phyloP scores from a whole-genome alignment of 805 yeast genomes.

The Helenozyma baotianmanensis region DNA sequence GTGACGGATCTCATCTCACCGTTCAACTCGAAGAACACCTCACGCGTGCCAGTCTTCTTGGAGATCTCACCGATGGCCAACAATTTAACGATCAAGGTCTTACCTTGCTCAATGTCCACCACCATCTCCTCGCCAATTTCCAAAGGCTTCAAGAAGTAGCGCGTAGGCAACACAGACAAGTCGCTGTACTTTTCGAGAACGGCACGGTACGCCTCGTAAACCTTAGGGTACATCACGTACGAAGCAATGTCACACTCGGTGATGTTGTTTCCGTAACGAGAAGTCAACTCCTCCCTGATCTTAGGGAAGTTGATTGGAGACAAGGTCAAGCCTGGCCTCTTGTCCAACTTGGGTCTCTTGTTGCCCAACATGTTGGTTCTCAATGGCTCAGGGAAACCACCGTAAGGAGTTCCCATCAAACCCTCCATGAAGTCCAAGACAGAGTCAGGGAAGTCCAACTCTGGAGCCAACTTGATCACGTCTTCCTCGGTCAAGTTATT shows the following conservation, averaged over 20 bases:
- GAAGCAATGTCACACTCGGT: slow-evolving; percentile 90
- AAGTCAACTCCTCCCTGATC: slow-evolving; percentile 66
- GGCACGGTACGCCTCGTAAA: slow-evolving; percentile 81
- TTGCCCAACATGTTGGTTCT: slow-evolving; percentile 86
- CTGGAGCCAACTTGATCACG: slow-evolving; percentile 79
- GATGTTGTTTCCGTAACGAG: slow-evolving; percentile 69
- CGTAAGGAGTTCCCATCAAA: slow-evolving; percentile 98
- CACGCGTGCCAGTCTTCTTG: slow-evolving; percentile 82
- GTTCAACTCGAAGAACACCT: slow-evolving; percentile 95
- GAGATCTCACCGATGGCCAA: slow-evolving; percentile 91
- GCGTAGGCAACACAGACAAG: slow-evolving; percentile 88
- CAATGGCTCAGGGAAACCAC: slow-evolving; percentile 99
- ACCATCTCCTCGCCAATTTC: slow-evolving; percentile 82
- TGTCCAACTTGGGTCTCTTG: slow-evolving; percentile 84
- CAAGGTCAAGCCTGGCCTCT: slow-evolving; percentile 89
- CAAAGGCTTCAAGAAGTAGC: slow-evolving; percentile 84
- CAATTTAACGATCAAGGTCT: slow-evolving; percentile 82
- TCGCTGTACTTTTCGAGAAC: slow-evolving; percentile 79
- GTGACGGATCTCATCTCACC: slow-evolving; percentile 98
- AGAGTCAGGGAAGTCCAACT: slow-evolving; percentile 97
- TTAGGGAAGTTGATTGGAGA: slow-evolving; percentile 75
- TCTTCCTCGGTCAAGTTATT: slow-evolving; percentile 85
- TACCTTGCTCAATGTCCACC: slow-evolving; percentile 92
- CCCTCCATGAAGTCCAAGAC: slow-evolving; percentile 99
- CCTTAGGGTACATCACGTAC: slow-evolving; percentile 97